Evolutionary conservation across 2,329 filamentous ascomycete species (phyloP).

Genomic region (Colletotrichum musicola): DNA sequence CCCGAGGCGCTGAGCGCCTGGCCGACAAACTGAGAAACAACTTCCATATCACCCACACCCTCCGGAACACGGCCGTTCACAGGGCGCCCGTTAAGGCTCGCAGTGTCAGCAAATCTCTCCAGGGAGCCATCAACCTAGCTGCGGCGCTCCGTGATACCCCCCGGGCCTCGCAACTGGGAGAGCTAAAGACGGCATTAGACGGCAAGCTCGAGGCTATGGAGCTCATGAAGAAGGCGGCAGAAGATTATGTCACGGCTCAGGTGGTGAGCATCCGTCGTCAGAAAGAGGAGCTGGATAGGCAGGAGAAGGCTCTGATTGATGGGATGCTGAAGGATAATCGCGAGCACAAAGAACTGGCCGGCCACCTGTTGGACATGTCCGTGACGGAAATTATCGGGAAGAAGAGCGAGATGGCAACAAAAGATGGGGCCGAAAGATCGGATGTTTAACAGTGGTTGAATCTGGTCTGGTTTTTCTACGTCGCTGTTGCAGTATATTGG

Average conservation of each 20-base stretch:
- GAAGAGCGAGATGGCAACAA: too few relatives aligned
- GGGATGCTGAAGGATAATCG: constrained; percentile 46
- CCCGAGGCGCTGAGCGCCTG: too few relatives aligned
- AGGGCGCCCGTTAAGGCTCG: constrained; percentile 45
- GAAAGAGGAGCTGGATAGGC: constrained; percentile 51
- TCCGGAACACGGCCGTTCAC: constrained; percentile 48
- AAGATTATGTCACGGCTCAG: constrained; percentile 42
- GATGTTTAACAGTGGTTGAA: too few relatives aligned
- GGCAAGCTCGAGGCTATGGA: constrained; percentile 48
- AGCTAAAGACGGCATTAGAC: constrained; percentile 46
- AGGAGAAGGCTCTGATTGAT: constrained; percentile 46
- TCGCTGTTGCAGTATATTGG: too few relatives aligned
- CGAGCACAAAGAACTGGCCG: constrained; percentile 47
- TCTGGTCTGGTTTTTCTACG: too few relatives aligned
- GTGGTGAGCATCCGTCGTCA: constrained; percentile 49
- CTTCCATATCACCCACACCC: too few relatives aligned
- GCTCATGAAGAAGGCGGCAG: constrained; percentile 49
- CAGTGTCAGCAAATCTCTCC: constrained; percentile 45
- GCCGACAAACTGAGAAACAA: too few relatives aligned
- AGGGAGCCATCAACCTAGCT: constrained; percentile 46
- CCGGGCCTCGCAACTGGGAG: constrained; percentile 46
- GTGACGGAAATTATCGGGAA: constrained; percentile 36
- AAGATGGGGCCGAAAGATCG: too few relatives aligned
- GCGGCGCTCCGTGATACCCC: constrained; percentile 45
- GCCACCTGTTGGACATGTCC: constrained; percentile 46